Conservation (phyloP, 2,329 filamentous ascomycete species). For the Beauveria sp. region DNA sequence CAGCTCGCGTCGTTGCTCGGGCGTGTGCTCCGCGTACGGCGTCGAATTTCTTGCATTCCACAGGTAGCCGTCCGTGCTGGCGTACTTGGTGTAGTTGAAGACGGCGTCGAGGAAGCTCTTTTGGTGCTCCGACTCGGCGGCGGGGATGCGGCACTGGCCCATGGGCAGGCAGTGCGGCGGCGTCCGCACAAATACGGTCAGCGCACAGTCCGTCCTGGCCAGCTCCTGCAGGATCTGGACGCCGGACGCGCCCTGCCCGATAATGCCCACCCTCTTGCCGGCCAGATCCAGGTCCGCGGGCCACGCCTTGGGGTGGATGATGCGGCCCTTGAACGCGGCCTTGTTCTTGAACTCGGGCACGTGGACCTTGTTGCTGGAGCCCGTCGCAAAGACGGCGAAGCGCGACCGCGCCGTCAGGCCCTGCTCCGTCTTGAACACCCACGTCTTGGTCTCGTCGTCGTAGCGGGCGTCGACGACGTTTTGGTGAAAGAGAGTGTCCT, state of each 20-base stretch:
- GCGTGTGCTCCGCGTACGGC: too few species aligned
- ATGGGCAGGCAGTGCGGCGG: neutral
- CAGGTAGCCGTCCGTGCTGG: too few species aligned
- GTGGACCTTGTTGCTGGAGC: slow-evolving; percentile 36
- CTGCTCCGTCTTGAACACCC: slow-evolving; percentile 29
- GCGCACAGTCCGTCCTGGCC: neutral
- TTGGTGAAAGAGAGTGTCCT: neutral
- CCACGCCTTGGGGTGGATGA: slow-evolving; percentile 24
- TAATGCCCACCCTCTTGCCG: slow-evolving; percentile 14
- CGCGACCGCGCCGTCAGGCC: slow-evolving; percentile 30
- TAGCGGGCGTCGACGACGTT: neutral
- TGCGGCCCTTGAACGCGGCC: slow-evolving; percentile 20
- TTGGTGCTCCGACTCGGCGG: too few species aligned
- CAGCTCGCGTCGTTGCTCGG: neutral
- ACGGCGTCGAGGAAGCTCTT: too few species aligned
- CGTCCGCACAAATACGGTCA: neutral
- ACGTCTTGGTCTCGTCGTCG: neutral
- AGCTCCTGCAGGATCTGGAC: neutral
- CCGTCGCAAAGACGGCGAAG: slow-evolving; percentile 38
- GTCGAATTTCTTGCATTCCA: too few species aligned
- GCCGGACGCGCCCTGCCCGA: neutral
- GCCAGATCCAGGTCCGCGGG: slow-evolving; percentile 16
- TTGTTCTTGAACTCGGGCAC: slow-evolving; percentile 27
- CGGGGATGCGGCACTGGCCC: neutral
- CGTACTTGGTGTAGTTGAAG: too few species aligned